Base-by-base conservation (phyloP, 2,329 filamentous ascomycete species). In the Emericellopsis cladophorae region DNA sequence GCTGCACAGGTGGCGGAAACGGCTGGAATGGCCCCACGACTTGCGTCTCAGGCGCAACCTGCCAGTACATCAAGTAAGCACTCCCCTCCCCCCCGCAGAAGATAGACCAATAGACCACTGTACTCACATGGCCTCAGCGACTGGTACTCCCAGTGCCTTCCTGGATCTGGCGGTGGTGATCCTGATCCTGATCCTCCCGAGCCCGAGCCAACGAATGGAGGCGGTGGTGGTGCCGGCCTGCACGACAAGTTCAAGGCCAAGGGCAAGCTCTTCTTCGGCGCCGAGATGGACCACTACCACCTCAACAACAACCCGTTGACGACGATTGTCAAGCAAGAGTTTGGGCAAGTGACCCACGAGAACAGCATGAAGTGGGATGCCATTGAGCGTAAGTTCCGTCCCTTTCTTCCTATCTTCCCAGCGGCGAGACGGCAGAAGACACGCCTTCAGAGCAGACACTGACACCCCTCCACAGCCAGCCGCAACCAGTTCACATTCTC, bases 351-450 rank as follows among this genome's bases (percentile, higher is more conserved):
- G 18, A 82, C 79, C 0, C 69, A 73, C 2, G 80, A 84, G 64
- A 83, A 84, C 65, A 75, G 67, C 53, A 79, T 81, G 72, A 83
- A 84, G 60, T 84, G 78, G 78, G 74, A 81, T 49, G 60, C 70
- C 29, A 65, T 65, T n/a, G 64, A 81, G 55, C 37, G 37, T 40
- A 23, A 31, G 37, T 31, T 31, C 16, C 18, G 18, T 3, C 8
- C 26, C 31, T 16, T 18, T 5, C 5, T n/a, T 31, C 7, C 26
- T 7, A 10, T 31, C 37, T 31, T n/a, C n/a, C n/a, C n/a, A n/a
- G n/a, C n/a, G n/a, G n/a, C n/a, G n/a, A n/a, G n/a, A n/a, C n/a
- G n/a, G n/a, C n/a, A n/a, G n/a, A n/a, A n/a, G n/a, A n/a, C n/a
- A n/a, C n/a, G n/a, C n/a, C n/a, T n/a, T n/a, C n/a, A n/a, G n/a